Conservation (phyloP, 208 protist genomes). For the Tritrichomonas musculus region DNA sequence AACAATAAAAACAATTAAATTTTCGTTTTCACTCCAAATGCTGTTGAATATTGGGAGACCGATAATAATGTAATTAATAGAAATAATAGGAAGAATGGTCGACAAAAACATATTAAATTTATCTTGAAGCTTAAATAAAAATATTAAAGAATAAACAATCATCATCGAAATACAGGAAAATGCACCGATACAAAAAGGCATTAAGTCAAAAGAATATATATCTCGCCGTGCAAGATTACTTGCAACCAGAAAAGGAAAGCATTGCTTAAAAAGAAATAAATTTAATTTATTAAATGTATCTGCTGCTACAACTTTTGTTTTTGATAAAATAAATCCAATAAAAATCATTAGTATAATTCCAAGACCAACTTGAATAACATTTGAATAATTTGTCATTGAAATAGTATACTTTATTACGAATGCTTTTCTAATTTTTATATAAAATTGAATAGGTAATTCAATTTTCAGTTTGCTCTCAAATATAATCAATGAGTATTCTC, state of each 20-base stretch:
- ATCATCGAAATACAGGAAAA: not conserved
- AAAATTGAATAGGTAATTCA: too few relatives aligned
- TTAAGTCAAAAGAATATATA: not conserved
- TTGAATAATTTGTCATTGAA: not conserved
- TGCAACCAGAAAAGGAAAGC: not conserved
- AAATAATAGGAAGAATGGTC: not conserved
- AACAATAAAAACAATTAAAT: not conserved
- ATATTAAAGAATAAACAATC: not conserved
- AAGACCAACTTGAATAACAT: not conserved
- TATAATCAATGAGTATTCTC: too few relatives aligned
- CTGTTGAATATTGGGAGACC: not conserved
- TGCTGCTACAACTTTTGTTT: not conserved
- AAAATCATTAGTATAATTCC: not conserved
- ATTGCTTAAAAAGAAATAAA: not conserved
- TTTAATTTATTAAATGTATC: not conserved
- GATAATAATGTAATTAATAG: conserved; percentile 1
- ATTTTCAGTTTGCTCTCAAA: too few relatives aligned
- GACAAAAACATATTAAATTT: not conserved
- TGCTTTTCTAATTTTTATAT: too few relatives aligned
- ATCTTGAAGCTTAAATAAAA: not conserved
- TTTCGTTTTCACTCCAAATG: not conserved
- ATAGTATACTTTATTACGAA: too few relatives aligned
- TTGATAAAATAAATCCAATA: not conserved
- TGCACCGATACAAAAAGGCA: not conserved
- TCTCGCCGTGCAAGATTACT: not conserved